Conservation (phyloP, 1,284 basidiomycete species). For the Lentinula novae-zelandiae region DNA sequence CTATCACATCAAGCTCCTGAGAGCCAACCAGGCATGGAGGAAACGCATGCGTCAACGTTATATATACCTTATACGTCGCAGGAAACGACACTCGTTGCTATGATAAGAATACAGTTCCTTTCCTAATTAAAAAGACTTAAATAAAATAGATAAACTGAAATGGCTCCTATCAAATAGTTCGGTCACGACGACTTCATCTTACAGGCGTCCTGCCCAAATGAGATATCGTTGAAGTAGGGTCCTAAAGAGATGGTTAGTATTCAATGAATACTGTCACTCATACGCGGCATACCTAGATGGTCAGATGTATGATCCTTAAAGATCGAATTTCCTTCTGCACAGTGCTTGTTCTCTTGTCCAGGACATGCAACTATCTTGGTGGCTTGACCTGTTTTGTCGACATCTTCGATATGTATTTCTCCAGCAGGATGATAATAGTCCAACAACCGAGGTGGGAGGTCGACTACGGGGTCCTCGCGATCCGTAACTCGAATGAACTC, state of each 20-base stretch:
- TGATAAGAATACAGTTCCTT: neutral
- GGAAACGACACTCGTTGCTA: neutral
- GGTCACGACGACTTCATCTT: neutral
- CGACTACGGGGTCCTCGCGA: neutral
- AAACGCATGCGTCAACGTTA: neutral
- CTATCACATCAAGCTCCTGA: neutral
- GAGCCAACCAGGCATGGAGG: neutral
- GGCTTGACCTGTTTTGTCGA: neutral
- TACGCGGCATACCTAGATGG: neutral
- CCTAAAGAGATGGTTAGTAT: neutral
- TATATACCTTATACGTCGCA: neutral
- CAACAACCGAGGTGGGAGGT: neutral
- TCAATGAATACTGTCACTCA: neutral
- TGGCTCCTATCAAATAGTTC: neutral
- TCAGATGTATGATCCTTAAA: neutral
- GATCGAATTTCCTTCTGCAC: neutral
- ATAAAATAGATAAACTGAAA: neutral
- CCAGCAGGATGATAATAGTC: neutral
- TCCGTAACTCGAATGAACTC: neutral
- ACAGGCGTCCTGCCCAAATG: neutral
- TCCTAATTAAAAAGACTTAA: neutral
- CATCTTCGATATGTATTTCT: neutral
- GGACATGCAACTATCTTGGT: neutral
- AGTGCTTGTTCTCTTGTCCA: neutral
- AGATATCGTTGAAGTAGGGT: neutral